phyloP scores from a whole-genome alignment of 495 filamentous ascomycete genomes.

The Podospora sp. region DNA sequence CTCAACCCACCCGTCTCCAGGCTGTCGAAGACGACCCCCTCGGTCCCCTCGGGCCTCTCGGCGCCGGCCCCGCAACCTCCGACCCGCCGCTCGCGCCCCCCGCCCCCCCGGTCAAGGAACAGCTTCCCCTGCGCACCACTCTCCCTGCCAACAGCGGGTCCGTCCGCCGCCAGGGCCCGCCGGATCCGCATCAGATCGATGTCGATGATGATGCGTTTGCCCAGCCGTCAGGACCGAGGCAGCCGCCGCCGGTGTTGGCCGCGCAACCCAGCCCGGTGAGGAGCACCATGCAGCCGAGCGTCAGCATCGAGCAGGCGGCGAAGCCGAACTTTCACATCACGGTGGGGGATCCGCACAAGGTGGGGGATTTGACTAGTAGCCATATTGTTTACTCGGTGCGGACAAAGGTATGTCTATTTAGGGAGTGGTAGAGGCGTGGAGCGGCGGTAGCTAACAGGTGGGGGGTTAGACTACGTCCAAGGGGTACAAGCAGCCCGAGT shows the following conservation, averaged over 20 bases:
- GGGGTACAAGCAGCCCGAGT: slow-evolving; percentile 87
- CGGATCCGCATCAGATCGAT: slow-evolving; percentile 59
- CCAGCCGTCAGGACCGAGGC: slow-evolving; percentile 54
- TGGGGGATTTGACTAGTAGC: slow-evolving; percentile 92
- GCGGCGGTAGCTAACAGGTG: not conserved
- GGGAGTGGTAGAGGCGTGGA: not conserved
- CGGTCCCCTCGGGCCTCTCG: slow-evolving; percentile 85
- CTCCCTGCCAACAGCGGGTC: slow-evolving; percentile 33
- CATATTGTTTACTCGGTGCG: slow-evolving; percentile 96
- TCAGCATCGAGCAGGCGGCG: slow-evolving; percentile 85
- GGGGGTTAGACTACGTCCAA: slow-evolving; percentile 81
- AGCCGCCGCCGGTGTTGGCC: slow-evolving; percentile 75
- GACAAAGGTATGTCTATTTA: slow-evolving; percentile 69
- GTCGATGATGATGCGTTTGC: slow-evolving; percentile 63
- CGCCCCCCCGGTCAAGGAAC: slow-evolving; percentile 85
- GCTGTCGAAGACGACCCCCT: slow-evolving; percentile 83
- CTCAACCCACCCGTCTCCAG: slow-evolving; percentile 81
- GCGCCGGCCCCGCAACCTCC: slow-evolving; percentile 60
- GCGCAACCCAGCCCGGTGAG: slow-evolving; percentile 55
- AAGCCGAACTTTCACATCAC: slow-evolving; percentile 89
- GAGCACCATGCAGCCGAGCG: slow-evolving; percentile 73
- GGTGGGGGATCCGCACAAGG: slow-evolving; percentile 96
- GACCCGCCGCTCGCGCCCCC: slow-evolving; percentile 60
- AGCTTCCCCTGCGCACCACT: slow-evolving; percentile 60
- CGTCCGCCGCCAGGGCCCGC: slow-evolving; percentile 52